Conservation (phyloP, 2,329 filamentous ascomycete genomes). For the Niveomyces coronatus region DNA sequence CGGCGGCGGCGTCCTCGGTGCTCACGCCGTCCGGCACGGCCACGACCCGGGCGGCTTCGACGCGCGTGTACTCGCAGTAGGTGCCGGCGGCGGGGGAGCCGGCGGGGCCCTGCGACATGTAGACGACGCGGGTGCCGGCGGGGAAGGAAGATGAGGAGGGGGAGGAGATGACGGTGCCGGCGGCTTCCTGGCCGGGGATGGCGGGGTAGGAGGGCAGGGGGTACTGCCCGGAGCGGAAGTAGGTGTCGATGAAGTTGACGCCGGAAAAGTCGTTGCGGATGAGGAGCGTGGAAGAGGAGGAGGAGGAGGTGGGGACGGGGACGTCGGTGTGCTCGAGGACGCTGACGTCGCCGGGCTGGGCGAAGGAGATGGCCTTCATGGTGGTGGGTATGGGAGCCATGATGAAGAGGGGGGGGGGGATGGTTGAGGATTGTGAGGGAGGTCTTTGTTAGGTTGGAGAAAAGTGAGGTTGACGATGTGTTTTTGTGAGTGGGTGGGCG, state of each 20-base stretch:
- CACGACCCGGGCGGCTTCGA: constrained; percentile 43
- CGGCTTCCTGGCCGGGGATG: constrained; percentile 69
- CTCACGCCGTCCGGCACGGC: constrained; percentile 53
- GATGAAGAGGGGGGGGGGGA: neutral
- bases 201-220: constrained; percentile 54
- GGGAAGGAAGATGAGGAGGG: constrained; percentile 44
- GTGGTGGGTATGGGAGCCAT: constrained; percentile 68
- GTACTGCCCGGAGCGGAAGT: constrained; percentile 83
- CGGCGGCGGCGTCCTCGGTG: constrained; percentile 54
- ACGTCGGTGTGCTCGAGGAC: constrained; percentile 64
- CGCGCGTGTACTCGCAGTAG: constrained; percentile 48
- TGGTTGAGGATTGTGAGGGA: neutral
- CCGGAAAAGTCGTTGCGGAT: constrained; percentile 73
- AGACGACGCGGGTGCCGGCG: constrained; percentile 62
- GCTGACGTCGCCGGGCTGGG: constrained; percentile 54
- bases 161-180: constrained; percentile 48
- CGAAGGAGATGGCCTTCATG: constrained; percentile 57
- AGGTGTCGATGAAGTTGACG: constrained; percentile 85
- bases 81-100: constrained; percentile 19
- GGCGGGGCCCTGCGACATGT: constrained; percentile 48
- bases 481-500: too few relatives aligned
- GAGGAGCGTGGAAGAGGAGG: constrained; percentile 63
- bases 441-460: too few relatives aligned
- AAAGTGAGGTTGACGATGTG: too few relatives aligned
- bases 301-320: constrained; percentile 53